Evolutionary conservation across 148 eudicot species (phyloP).

Genomic region (Tetragonia tetragonoides): DNA sequence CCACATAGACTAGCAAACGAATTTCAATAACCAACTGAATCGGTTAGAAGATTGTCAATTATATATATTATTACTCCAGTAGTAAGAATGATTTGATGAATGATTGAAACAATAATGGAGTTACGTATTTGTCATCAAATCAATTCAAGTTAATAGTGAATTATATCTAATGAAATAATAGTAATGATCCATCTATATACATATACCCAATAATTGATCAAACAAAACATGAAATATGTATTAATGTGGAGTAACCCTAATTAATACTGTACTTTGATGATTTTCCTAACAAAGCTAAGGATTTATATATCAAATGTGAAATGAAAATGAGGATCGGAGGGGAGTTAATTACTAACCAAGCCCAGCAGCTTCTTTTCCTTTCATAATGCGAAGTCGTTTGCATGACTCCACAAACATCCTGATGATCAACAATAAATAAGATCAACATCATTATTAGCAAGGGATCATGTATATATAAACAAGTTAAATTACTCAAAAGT

Average conservation of each 20-base stretch:
- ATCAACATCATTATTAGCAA: not conserved
- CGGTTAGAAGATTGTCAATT: not conserved
- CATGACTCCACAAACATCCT: conserved; percentile 62
- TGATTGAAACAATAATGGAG: not conserved
- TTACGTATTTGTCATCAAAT: not conserved
- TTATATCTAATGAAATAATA: not conserved
- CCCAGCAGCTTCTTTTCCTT: conserved; percentile 62
- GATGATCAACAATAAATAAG: not conserved
- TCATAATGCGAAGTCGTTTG: conserved; percentile 65
- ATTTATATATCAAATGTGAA: not conserved
- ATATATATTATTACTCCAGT: no score
- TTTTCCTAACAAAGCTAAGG: no score
- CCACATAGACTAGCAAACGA: no score
- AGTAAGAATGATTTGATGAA: no score
- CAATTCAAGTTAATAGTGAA: not conserved
- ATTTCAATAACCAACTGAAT: no score
- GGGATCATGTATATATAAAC: no score
- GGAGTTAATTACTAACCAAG: conserved; percentile 31
- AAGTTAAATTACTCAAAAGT: no score
- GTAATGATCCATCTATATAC: no score
- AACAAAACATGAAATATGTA: not conserved
- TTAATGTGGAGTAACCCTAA: not conserved
- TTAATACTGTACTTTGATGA: no score
- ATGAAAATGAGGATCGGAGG: no score
- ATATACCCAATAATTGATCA: not conserved